Evolutionary conservation across 148 eudicot species (phyloP).

Genomic region (Pharnaceum exiguum): DNA sequence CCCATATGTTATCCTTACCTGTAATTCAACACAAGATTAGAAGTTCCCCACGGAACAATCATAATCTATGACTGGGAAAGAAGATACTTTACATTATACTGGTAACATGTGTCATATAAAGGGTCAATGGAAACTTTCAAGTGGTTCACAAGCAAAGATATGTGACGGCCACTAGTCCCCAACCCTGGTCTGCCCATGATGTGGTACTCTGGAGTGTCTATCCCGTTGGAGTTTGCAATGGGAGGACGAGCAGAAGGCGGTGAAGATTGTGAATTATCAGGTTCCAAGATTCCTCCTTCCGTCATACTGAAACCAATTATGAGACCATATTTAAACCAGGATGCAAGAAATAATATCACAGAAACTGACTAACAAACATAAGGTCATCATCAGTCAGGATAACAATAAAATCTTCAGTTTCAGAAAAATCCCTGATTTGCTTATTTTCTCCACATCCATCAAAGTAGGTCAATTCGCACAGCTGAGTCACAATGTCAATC

Average conservation of each 20-base stretch:
- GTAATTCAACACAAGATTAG: constrained; percentile 16
- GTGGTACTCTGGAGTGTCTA: constrained; percentile 35
- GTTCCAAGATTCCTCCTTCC: constrained; percentile 22
- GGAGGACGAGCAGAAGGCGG: constrained; percentile 36
- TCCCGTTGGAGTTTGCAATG: constrained; percentile 23
- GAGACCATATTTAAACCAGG: no score
- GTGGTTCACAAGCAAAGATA: constrained; percentile 59
- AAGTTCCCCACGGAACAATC: not conserved
- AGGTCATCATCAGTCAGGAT: no score
- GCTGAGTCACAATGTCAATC: no score
- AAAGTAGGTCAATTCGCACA: no score
- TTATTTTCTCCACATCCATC: no score
- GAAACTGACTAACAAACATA: no score
- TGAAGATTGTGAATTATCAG: constrained; percentile 24
- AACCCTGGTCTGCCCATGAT: constrained; percentile 60
- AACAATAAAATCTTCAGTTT: no score
- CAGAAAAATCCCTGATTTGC: no score
- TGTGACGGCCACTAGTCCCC: constrained; percentile 56
- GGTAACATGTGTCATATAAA: constrained; percentile 51
- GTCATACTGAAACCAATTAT: constrained; percentile 33
- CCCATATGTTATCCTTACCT: constrained; percentile 61
- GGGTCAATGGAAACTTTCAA: constrained; percentile 53
- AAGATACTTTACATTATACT: constrained; percentile 49
- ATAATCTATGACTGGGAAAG: not conserved
- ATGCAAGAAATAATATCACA: no score